phyloP scores from a whole-genome alignment of 2,329 filamentous ascomycete species.

The Zarea fungicola region DNA sequence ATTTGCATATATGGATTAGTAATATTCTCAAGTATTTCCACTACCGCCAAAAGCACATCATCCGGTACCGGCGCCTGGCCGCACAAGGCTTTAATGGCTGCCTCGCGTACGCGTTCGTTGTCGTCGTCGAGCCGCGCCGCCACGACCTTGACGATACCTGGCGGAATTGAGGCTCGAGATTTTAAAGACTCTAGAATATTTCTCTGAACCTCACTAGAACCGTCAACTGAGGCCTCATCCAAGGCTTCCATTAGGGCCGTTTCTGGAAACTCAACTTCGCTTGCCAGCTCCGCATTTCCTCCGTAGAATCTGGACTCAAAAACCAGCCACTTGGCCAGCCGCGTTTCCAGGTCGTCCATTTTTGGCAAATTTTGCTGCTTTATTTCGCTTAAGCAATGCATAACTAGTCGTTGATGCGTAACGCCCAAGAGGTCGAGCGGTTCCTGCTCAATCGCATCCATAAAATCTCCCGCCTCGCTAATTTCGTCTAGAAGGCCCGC shows the following conservation, averaged over 20 bases:
- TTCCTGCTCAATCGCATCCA: constrained; percentile 27
- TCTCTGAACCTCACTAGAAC: background rate
- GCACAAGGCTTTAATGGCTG: background rate
- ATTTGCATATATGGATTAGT: too few species aligned
- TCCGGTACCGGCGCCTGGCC: background rate
- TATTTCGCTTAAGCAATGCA: too few species aligned
- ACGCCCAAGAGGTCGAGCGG: constrained; percentile 32
- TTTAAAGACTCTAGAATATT: background rate
- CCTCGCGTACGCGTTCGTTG: background rate
- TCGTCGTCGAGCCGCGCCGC: background rate
- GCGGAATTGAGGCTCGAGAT: background rate
- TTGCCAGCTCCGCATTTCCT: constrained; percentile 10
- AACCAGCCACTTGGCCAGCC: constrained; percentile 18
- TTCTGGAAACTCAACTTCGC: constrained; percentile 17
- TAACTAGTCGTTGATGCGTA: constrained; percentile 31
- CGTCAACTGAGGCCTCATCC: background rate
- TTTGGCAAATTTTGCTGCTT: constrained; percentile 12
- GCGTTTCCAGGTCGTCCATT: constrained; percentile 14
- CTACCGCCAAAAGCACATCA: background rate
- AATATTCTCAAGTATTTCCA: too few species aligned
- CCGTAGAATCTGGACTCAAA: constrained; percentile 18
- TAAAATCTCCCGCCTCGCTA: constrained; percentile 19
- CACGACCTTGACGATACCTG: background rate
- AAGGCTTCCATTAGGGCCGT: constrained; percentile 12
- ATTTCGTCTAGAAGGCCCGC: constrained; percentile 27